Evolutionary conservation across 805 yeast genomes (phyloP), one percentile per base, ranked within the genome.

Genomic region (Nakazawaea populi): DNA sequence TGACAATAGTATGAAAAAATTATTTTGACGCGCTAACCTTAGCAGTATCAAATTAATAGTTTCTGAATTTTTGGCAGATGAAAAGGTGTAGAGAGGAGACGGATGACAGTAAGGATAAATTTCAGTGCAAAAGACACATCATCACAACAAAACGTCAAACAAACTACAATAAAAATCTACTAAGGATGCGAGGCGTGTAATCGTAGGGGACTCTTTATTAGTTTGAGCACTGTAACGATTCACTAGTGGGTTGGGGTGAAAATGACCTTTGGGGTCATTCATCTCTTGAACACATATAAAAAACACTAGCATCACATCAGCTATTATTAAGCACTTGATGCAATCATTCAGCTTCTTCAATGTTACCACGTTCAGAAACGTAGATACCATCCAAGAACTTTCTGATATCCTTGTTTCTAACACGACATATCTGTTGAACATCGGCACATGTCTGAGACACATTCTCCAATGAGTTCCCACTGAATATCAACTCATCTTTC

Each of bases 391-490:
- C 99, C 83, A 94, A 87, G 85, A 92, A 92, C 85, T 92, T 92
- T 81, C 99, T 89, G 91, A 94, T 92, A 94, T 92, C 99, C 92
- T 94, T 94, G 94, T 92, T 92, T 83, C 96, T 88, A 72, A 90
- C 98, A 76, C 95, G 85, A 83, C 97, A 90, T 76, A 83, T 83
- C 82, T 92, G 98, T 79, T 92, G 97, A 68, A 94, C 82, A 72
- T 90, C 97, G 69, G 99, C 99, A 76, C 96, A 94, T 71, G 90
- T 87, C 80, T 92, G 99, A 60, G 98, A 94, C 64, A 92, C 99
- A 70, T 83, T 88, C 80, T 92, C 97, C 66, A 89, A 81, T 57
- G 97, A 92, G 92, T 89, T 91, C 79, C 99, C 99, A 60, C 82
- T 72, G 66, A 94, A 80, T 63, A 87, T 75, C 67, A 94, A 80